phyloP scores from a whole-genome alignment of 2,329 filamentous ascomycete species.

The Phaeoacremonium minimum region DNA sequence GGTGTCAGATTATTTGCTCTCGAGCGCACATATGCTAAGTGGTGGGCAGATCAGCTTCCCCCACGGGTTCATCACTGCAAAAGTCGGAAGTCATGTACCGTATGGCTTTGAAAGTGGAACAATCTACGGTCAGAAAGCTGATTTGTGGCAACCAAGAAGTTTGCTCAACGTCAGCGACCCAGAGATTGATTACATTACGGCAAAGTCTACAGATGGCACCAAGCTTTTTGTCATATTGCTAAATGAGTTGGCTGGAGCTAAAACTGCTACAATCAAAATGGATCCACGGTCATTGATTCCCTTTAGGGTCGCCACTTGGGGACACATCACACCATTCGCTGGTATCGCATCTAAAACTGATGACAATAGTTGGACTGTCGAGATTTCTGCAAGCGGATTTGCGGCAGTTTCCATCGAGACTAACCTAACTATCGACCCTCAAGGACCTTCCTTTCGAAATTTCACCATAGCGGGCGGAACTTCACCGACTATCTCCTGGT shows the following conservation, averaged over 20 bases:
- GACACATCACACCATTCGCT: neutral
- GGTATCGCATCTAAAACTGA: neutral
- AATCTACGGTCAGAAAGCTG: conserved; percentile 5
- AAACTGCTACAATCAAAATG: neutral
- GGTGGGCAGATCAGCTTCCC: conserved; percentile 6
- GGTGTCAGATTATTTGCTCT: conserved; percentile 9
- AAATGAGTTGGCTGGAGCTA: conserved; percentile 1
- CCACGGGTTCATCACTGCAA: conserved; percentile 8
- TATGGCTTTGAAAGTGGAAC: conserved; percentile 6
- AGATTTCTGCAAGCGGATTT: conserved; percentile 1
- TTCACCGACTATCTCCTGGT: conserved; percentile 3
- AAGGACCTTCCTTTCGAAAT: conserved; percentile 2
- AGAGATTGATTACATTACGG: conserved; percentile 6
- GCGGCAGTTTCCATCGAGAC: conserved; percentile 3
- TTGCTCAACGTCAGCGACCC: conserved; percentile 2
- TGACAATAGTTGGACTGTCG: conserved; percentile 3
- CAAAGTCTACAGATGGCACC: conserved; percentile 2
- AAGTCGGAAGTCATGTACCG: conserved; percentile 9
- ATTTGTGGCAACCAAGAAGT: conserved; percentile 5
- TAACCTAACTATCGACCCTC: conserved; percentile 2
- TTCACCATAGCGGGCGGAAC: conserved; percentile 3
- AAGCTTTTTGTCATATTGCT: conserved; percentile 6
- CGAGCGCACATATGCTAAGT: conserved; percentile 4
- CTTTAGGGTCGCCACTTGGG: conserved; percentile 2
- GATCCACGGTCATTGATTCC: conserved; percentile 3